These are phyloP conservation scores for Chaetomium sp. DNA, from an alignment of 2,329 filamentous ascomycete genomes.

Conservation along the genomic window DNA sequence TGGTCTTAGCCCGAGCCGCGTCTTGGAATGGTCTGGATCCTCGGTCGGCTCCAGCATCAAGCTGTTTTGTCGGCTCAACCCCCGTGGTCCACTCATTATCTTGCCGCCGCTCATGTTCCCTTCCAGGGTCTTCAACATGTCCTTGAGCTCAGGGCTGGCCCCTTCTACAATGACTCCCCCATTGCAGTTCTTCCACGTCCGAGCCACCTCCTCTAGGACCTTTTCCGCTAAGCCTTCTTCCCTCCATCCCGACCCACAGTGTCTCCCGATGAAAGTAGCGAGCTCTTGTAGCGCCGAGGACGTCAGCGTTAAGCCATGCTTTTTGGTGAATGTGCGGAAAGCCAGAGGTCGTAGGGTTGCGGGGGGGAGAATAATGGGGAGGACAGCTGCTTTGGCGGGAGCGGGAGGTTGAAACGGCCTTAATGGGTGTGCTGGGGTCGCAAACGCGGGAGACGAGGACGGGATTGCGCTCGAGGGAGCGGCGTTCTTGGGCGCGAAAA, in stretches of 20 bases:
- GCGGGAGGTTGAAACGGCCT: slow-evolving; percentile 60
- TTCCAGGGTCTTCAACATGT: slow-evolving; percentile 81
- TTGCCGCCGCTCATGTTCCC: slow-evolving; percentile 87
- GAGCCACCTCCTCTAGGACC: slow-evolving; percentile 87
- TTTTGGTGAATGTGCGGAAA: slow-evolving; percentile 95
- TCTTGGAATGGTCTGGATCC: slow-evolving; percentile 56
- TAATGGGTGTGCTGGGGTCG: slow-evolving; percentile 79
- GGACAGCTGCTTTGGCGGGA: slow-evolving; percentile 61
- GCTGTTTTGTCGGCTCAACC: slow-evolving; percentile 65
- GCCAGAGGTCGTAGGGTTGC: slow-evolving; percentile 85
- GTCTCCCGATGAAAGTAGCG: slow-evolving; percentile 85
- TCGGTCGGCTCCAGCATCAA: slow-evolving; percentile 60
- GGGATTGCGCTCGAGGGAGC: slow-evolving; percentile 60
- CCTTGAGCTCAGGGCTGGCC: slow-evolving; percentile 70
- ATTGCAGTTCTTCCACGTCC: slow-evolving; percentile 86
- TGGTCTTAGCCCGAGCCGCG: slow-evolving; percentile 58
- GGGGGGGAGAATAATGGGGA: slow-evolving; percentile 87
- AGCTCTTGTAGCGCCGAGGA: slow-evolving; percentile 83
- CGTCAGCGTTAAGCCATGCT: slow-evolving; percentile 90
- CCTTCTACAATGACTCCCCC: slow-evolving; percentile 92
- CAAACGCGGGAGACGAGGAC: slow-evolving; percentile 89
- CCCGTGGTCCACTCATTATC: slow-evolving; percentile 55
- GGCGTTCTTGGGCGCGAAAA: slow-evolving; percentile 45
- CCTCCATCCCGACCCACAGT: slow-evolving; percentile 95
- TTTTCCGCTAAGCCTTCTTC: slow-evolving; percentile 92